Evolutionary conservation across 1,139 yeast genomes (phyloP), one percentile per base, ranked within the genome.

Genomic region (Saccharomyces hybrid): DNA sequence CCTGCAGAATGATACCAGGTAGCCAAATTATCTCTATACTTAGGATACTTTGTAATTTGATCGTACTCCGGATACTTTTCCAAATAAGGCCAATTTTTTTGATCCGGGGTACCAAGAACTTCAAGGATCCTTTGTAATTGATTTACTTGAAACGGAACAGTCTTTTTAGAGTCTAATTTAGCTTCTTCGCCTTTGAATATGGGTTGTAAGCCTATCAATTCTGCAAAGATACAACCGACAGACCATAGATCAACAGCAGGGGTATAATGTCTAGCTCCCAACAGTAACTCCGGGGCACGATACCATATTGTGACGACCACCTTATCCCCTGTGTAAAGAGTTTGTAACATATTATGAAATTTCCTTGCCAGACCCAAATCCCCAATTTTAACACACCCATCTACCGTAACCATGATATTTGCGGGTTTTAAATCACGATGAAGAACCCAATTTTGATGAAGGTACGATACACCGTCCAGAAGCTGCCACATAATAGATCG

Each of bases 271-370:
- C 96, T 75, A 1, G 96, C 90, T 0, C 99, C 99, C 44, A 93
- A 72, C 46, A 93, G 74, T 48, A 93, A 74, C 68, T 93, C 99
- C 0, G 99, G 98, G 0, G 99, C 97, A 60, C 99, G 78, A 69
- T 93, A 93, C 99, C 99, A 93, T 57, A 93, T 93, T 0, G 99
- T 93, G 8, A 93, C 99, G 53, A 93, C 99, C 20, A 95, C 97
- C 71, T 93, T 93, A 71, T 93, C 99, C 32, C 98, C 98, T 8
- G 95, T 81, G 65, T 88, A 93, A 28, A 95, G 75, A 48, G 96
- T 84, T 66, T 93, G 98, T 46, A 93, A 70, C 11, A 96, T 96
- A 63, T 89, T 88, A 60, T 86, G 85, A 71, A 91, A 93, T 62
- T 88, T 83, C 57, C 99, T 77, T 0, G 99, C 99, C 47, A 93